Evolutionary conservation across 208 protist species (phyloP).

Genomic region (Acanthamoeba royreba): DNA sequence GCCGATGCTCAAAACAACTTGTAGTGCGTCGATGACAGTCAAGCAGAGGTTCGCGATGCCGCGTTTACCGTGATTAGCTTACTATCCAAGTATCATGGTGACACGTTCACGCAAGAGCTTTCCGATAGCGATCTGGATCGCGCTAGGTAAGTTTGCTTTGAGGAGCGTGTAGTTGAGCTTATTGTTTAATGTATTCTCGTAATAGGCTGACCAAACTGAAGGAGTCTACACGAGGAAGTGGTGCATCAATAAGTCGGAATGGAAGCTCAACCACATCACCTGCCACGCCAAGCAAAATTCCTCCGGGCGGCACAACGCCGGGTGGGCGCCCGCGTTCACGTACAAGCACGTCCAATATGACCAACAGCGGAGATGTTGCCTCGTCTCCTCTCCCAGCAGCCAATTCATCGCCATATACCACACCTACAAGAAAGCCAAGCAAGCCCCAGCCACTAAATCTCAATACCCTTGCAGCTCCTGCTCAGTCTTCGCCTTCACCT

Average conservation of each 20-base stretch:
- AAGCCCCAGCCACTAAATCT: too few species aligned
- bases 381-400: too few species aligned
- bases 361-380: too few species aligned
- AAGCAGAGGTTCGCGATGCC: conserved; percentile 9
- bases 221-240: too few species aligned
- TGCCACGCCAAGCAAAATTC: too few species aligned
- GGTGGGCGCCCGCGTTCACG: too few species aligned
- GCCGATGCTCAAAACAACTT: background rate
- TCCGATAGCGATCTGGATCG: background rate
- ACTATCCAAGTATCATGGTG: background rate
- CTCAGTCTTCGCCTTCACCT: too few species aligned
- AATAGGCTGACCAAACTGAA: background rate
- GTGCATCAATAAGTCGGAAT: background rate
- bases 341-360: too few species aligned
- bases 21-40: conserved; percentile 27
- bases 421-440: too few species aligned
- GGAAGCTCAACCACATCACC: background rate
- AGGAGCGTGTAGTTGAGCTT: background rate
- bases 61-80: background rate
- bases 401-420: too few species aligned
- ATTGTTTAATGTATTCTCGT: background rate
- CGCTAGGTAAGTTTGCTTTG: background rate
- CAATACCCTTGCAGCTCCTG: too few species aligned
- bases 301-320: too few species aligned
- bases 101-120: background rate